Percentiles rank a stretch among this genome's conserved stretches.
These are phyloP conservation scores for Fusarium nurragi DNA, from an alignment of 2,329 filamentous ascomycete genomes.

Conservation along the genomic window DNA sequence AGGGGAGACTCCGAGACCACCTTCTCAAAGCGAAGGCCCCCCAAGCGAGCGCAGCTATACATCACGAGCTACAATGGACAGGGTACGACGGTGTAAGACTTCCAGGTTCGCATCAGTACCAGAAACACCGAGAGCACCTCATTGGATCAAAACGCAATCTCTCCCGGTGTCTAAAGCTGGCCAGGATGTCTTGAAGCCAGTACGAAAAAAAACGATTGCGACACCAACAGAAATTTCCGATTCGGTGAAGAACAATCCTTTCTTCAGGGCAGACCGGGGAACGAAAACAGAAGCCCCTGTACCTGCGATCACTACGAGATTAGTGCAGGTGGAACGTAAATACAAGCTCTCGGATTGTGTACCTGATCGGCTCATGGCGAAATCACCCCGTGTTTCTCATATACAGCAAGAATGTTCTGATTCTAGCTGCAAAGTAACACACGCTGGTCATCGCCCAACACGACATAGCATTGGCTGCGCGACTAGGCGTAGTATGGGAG, in stretches of 20 bases:
- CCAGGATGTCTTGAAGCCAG: slow-evolving; percentile 8
- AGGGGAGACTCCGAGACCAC: background rate
- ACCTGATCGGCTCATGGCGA: slow-evolving; percentile 34
- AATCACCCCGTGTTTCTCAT: slow-evolving; percentile 13
- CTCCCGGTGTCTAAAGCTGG: slow-evolving; percentile 7
- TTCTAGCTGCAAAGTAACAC: slow-evolving; percentile 42
- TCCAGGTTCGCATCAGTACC: slow-evolving; percentile 21
- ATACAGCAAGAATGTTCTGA: slow-evolving; percentile 42
- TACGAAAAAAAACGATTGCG: slow-evolving; percentile 17
- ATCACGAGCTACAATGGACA: background rate
- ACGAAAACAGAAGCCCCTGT: slow-evolving; percentile 31
- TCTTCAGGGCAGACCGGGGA: slow-evolving; percentile 46
- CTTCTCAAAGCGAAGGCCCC: background rate
- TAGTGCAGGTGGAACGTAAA: slow-evolving; percentile 30
- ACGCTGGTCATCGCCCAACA: slow-evolving; percentile 42
- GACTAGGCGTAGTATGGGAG: slow-evolving; percentile 16
- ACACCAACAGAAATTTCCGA: slow-evolving; percentile 19
- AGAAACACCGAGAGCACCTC: slow-evolving; percentile 19
- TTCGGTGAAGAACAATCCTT: slow-evolving; percentile 46
- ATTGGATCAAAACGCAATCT: slow-evolving; percentile 8
- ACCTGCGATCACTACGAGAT: slow-evolving; percentile 37
- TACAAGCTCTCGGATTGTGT: slow-evolving; percentile 46
- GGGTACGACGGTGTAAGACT: slow-evolving; percentile 2
- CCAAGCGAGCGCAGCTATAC: slow-evolving; percentile 9
- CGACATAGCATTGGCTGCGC: slow-evolving; percentile 49